Evolutionary conservation across 192 early-diverging fungal genomes (phyloP), one percentile per base, ranked within the genome.

Genomic region (Dissophora ornata): DNA sequence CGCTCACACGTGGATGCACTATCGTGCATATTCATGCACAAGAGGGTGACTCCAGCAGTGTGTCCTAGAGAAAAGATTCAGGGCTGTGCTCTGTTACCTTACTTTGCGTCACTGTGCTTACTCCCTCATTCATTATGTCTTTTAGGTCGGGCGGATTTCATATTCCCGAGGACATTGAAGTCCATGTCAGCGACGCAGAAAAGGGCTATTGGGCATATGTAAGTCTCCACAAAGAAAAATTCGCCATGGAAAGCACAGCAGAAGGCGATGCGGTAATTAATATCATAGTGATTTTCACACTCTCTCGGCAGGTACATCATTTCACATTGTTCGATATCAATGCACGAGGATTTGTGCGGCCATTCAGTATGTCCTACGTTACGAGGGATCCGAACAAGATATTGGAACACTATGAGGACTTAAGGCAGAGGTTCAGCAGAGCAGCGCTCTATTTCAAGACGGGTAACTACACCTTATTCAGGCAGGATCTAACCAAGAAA

Each of bases 271-370:
- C n/a, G n/a, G n/a, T n/a, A n/a, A n/a, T n/a, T n/a, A n/a, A n/a
- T n/a, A n/a, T n/a, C n/a, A n/a, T 29, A 28, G 7, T 65, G 11
- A 29, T 63, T 33, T 48, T 50, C 56, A n/a, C 44, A 55, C 8
- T 45, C 13, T 36, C 47, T 41, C 18, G 15, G 25, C 78, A 86
- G 84, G 79, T 81, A 2, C 84, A 86, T 28, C 82, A 86, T 33
- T 68, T 86, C 29, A 86, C 84, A 0, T 52, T 86, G 13, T 86
- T 86, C 62, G 84, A 86, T 47, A 86, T 86, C 48, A 80, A 81
- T 40, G 84, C 84, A 15, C 57, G 84, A 45, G 84, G 84, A 22
- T 86, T 82, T 58, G 84, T 86, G 12, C 71, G 82, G 32, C 84
- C 84, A 0, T 82, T 86, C 8, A 69, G 80, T 8, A 55, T 86